Evolutionary conservation across 345 rosid species (phyloP), one percentile per base, ranked within the genome.

Genomic region (Melaleuca quinquenervia): DNA sequence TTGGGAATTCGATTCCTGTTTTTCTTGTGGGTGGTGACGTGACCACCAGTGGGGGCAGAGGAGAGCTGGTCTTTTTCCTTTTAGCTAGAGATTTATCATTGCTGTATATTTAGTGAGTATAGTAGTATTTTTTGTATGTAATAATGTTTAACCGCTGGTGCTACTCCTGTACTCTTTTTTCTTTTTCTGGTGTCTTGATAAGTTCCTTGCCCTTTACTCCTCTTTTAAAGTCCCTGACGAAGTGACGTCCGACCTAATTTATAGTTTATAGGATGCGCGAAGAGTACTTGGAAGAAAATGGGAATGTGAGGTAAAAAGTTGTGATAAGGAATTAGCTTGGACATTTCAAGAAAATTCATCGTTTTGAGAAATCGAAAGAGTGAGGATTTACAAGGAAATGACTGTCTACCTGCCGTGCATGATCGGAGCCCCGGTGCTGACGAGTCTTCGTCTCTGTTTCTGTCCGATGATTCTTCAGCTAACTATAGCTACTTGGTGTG

Each of bases 1-100:
- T 80, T 58, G 86, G 90, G 94, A 91, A 91, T 92, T 85, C 20
- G 90, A 91, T 91, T 88, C 93, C 91, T 50, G 83, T 52, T 86
- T 83, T 53, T 70, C 78, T 70, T 32, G 9, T 32, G 87, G 50
- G 86, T 84, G 76, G 85, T 84, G 87, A 64, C 50, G n/a, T 84
- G 87, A 86, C 84, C 78, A 84, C 75, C 52, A 11, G 70, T 56
- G 70, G 51, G 82, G 87, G 36, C 14, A 91, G 76, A 84, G 84
- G 49, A 18, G 48, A 32, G 78, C 41, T 70, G 78, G 8, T 70
- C 78, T 32, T 87, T 84, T 82, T 86, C 85, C 86, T 87, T 82
- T 83, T 82, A 83, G 84, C 83, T 80, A 24, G 50, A 82, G 70
- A 70, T 87, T 85, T 84, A 32, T 70, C 36, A 70, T 70, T 70